Evolutionary conservation across 2,329 filamentous ascomycete genomes (phyloP).

Genomic region (Colletotrichum shisoi): DNA sequence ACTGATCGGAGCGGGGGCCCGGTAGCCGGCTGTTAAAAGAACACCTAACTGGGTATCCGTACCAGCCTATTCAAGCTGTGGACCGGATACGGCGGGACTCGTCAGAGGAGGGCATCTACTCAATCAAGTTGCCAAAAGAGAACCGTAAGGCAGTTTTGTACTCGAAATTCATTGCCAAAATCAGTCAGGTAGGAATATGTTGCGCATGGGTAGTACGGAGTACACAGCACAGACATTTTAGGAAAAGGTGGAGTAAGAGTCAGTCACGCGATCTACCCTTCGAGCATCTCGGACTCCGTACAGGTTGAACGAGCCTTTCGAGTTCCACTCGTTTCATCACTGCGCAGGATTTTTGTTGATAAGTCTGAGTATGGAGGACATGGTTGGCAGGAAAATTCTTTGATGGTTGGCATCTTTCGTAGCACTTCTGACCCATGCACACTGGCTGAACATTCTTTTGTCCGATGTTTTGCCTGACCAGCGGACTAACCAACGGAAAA

Average conservation of each 20-base stretch:
- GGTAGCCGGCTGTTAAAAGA: not conserved
- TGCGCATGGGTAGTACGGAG: too few relatives aligned
- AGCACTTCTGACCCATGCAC: not conserved
- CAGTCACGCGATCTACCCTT: constrained; percentile 17
- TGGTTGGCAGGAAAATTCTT: not conserved
- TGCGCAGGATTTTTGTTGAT: rapidly evolving
- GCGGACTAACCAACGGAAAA: not conserved
- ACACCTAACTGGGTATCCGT: too few relatives aligned
- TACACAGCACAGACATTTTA: not conserved
- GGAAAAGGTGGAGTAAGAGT: not conserved
- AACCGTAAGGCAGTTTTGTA: too few relatives aligned
- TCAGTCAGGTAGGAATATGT: not conserved
- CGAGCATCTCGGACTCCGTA: constrained; percentile 9
- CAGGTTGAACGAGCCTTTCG: not conserved
- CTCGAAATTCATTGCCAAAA: too few relatives aligned
- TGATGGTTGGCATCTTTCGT: not conserved
- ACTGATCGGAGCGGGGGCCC: not conserved
- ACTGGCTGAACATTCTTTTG: constrained; percentile 5
- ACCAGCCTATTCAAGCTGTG: not conserved
- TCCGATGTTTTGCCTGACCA: constrained; percentile 24
- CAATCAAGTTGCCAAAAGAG: too few relatives aligned
- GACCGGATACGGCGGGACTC: not conserved
- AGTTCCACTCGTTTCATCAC: not conserved
- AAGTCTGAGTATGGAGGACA: too few relatives aligned
- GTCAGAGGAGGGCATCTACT: too few relatives aligned